Base-by-base conservation (phyloP, 306 rosid genomes). In the Cucurbita moschata region DNA sequence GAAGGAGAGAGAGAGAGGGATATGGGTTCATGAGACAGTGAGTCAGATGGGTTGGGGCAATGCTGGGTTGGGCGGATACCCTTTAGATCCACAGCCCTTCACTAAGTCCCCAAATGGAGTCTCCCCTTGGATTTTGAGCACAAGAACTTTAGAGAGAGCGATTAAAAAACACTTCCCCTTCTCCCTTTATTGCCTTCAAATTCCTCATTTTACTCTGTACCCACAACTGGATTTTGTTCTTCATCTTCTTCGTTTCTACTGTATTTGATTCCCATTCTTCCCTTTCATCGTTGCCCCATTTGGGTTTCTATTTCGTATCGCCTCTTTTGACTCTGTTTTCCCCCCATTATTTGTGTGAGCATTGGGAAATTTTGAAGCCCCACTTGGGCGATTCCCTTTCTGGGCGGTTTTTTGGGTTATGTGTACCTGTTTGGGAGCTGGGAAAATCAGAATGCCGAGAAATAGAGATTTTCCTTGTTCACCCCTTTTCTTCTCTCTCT, bases 111-210 rank as follows among this genome's bases (percentile, higher is more conserved):
- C 59, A 78, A 67, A 81, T 80, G 82, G 77, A 49, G 81, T 77
- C 78, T 81, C 80, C 88, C 88, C 87, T 90, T 86, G 92, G 82
- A 72, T 85, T 90, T 90, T 88, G 83, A 87, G 96, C 80, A 76
- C 69, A 77, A 90, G 83, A 77, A 75, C 84, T 86, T 78, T 4
- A 57, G 55, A 59, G 81, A 78, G 75, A 79, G 78, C 64, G 78
- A 35, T n/a, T 53, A 10, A 47, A 77, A 78, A 55, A 54, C 35
- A 38, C 79, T 72, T 71, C 81, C 81, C 87, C 35, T 75, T 92
- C 96, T 88, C 76, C 95, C 96, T 90, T 90, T 88, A 86, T 86
- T 88, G 85, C 80, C 86, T 81, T 84, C 90, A 86, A 90, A 81
- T 87, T 85, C 84, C 72, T 81, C 80, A 78, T 88, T 83, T 89